A percentile compares a stretch with the other conserved stretches of the same genome.
These are phyloP conservation scores for Vaccinium darrowii DNA, from an alignment of 148 eudicot genomes.

Conservation along the genomic window DNA sequence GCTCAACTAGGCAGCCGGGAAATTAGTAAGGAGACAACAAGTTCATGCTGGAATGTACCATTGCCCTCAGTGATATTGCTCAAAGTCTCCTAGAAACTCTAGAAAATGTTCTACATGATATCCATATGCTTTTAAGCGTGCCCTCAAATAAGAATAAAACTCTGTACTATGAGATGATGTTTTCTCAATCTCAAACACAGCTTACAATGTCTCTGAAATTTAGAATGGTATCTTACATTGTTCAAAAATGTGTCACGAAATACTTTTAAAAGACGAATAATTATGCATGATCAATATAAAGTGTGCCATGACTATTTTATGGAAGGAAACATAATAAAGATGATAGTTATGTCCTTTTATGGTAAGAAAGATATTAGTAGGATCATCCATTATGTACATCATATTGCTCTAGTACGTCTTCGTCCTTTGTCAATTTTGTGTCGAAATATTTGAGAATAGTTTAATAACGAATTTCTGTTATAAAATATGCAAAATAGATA, in stretches of 20 bases:
- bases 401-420: not conserved
- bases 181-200: not conserved
- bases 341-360: not conserved
- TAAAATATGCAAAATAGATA: not conserved
- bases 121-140: not conserved
- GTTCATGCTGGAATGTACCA: not conserved
- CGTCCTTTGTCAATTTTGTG: not conserved
- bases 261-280: not conserved
- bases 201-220: not conserved
- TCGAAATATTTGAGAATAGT: not conserved
- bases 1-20: not conserved
- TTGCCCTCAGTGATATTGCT: not conserved
- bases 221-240: not conserved
- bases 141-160: not conserved
- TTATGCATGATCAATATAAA: not conserved
- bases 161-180: not conserved
- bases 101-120: slow-evolving; percentile 1
- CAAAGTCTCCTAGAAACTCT: too few relatives aligned
- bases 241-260: not conserved
- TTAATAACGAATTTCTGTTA: not conserved
- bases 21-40: not conserved
- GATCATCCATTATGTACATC: not conserved
- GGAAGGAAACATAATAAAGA: not conserved
- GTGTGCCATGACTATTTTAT: not conserved
- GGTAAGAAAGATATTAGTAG: not conserved